phyloP scores from a whole-genome alignment of 2,329 filamentous ascomycete genomes.

The Cercospora sp. region DNA sequence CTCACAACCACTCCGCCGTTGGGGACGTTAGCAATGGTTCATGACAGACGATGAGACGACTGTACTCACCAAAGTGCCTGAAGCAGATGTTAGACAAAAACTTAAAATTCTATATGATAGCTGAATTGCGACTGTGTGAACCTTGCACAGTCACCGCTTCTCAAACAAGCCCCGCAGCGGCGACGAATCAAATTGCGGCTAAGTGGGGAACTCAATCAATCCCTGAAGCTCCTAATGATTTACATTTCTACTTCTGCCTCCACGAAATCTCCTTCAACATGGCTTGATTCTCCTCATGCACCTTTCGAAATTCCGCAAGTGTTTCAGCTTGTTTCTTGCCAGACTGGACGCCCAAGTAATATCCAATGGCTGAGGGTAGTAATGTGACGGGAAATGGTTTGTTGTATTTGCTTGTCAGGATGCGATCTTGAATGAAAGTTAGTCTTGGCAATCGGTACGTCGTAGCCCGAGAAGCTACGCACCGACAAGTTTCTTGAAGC shows the following conservation, averaged over 20 bases:
- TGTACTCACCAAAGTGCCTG: conserved; percentile 3
- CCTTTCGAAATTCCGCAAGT: conserved; percentile 32
- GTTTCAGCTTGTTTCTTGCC: conserved; percentile 36
- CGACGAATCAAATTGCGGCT: not conserved
- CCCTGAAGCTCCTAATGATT: too few species aligned
- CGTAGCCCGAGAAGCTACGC: not conserved
- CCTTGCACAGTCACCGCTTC: not conserved
- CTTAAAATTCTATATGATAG: not conserved
- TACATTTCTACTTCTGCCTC: conserved; percentile 6
- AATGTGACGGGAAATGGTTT: conserved; percentile 39
- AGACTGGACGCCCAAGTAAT: conserved; percentile 36
- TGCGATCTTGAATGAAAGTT: conserved; percentile 26
- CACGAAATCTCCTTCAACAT: conserved; percentile 29
- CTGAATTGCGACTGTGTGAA: too few species aligned
- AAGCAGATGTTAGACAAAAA: not conserved
- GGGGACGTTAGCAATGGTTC: not conserved
- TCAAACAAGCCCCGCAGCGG: not conserved
- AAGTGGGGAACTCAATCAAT: too few species aligned
- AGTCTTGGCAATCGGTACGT: not conserved
- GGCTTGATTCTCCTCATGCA: conserved; percentile 29
- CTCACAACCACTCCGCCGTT: conserved; percentile 20
- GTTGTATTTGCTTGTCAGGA: conserved; percentile 38
- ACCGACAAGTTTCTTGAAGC: conserved; percentile 28
- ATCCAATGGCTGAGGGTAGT: conserved; percentile 37
- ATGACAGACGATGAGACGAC: not conserved